phyloP scores from a whole-genome alignment of 768 basidiomycete species.

The Pleurotus sapidus region DNA sequence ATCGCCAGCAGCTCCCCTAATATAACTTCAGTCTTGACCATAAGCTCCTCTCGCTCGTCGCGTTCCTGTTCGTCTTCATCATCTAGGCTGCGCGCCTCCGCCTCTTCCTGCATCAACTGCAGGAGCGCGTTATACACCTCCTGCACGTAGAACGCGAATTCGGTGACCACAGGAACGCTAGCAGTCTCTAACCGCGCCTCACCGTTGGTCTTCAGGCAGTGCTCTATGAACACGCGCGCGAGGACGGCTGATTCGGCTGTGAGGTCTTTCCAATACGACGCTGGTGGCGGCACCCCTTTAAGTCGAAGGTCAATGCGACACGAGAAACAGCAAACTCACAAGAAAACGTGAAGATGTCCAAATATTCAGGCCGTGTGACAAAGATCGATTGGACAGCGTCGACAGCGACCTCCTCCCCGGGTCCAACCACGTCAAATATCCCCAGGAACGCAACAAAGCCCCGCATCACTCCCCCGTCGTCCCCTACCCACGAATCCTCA shows the following conservation, averaged over 20 bases:
- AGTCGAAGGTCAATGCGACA: not conserved
- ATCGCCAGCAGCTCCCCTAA: constrained; percentile 81
- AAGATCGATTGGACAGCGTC: constrained; percentile 81
- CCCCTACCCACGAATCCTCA: constrained; percentile 31
- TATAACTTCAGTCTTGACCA: constrained; percentile 66
- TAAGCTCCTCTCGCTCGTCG: constrained; percentile 53
- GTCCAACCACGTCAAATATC: constrained; percentile 62
- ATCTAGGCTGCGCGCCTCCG: constrained; percentile 30
- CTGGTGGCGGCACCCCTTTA: constrained; percentile 29
- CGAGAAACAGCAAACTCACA: constrained; percentile 42
- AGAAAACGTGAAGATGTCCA: constrained; percentile 70
- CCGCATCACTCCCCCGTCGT: constrained; percentile 46
- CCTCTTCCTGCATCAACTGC: constrained; percentile 36
- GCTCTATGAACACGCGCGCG: constrained; percentile 82
- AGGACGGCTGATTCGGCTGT: constrained; percentile 82
- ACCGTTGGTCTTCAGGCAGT: constrained; percentile 62
- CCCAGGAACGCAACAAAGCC: constrained; percentile 42
- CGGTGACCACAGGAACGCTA: constrained; percentile 84
- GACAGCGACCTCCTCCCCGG: constrained; percentile 70
- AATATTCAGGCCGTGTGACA: constrained; percentile 63
- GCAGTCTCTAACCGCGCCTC: constrained; percentile 66
- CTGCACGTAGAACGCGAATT: constrained; percentile 84
- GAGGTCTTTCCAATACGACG: constrained; percentile 71
- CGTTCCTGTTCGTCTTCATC: constrained; percentile 41
- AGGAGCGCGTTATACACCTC: constrained; percentile 67